These are phyloP conservation scores for Ensete glaucum DNA, from an alignment of 176 grass and related monocot species.

Conservation along the genomic window DNA sequence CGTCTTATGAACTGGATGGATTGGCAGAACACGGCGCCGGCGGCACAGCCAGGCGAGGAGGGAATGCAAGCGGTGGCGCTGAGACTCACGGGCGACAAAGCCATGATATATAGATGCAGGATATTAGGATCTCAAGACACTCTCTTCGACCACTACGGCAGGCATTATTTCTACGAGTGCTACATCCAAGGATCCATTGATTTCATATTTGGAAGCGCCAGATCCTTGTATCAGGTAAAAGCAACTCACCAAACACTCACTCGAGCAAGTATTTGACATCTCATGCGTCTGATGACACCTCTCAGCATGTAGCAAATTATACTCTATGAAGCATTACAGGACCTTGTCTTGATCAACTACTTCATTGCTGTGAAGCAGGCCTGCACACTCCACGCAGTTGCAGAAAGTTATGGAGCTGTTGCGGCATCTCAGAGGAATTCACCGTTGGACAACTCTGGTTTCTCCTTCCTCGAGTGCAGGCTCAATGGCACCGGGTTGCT, in stretches of 20 bases:
- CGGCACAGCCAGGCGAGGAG: slow-evolving; percentile 51
- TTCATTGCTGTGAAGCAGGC: slow-evolving; percentile 34
- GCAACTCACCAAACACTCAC: no score
- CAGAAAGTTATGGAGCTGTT: slow-evolving; percentile 72
- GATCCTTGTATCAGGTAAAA: slow-evolving; percentile 74
- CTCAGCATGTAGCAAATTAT: no score
- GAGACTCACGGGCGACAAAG: slow-evolving; percentile 84
- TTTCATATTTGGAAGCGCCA: slow-evolving; percentile 86
- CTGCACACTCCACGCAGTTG: slow-evolving; percentile 61
- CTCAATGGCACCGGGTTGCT: slow-evolving; percentile 74
- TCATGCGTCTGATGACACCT: no score
- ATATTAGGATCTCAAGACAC: slow-evolving; percentile 89
- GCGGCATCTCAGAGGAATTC: slow-evolving; percentile 94
- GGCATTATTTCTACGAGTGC: slow-evolving; percentile 68
- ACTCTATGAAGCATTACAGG: no score
- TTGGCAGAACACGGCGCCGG: slow-evolving; percentile 64
- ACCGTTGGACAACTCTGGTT: slow-evolving; percentile 54
- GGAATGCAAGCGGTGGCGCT: slow-evolving; percentile 87
- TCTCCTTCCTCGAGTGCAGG: slow-evolving; percentile 70
- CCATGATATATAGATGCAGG: slow-evolving; percentile 68
- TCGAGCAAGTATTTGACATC: no score
- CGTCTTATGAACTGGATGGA: neutral
- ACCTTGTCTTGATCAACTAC: neutral
- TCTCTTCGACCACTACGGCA: slow-evolving; percentile 79
- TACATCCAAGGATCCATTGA: slow-evolving; percentile 98